Conservation (phyloP, 371 early-diverging fungal species). For the Mortierella sp. region DNA sequence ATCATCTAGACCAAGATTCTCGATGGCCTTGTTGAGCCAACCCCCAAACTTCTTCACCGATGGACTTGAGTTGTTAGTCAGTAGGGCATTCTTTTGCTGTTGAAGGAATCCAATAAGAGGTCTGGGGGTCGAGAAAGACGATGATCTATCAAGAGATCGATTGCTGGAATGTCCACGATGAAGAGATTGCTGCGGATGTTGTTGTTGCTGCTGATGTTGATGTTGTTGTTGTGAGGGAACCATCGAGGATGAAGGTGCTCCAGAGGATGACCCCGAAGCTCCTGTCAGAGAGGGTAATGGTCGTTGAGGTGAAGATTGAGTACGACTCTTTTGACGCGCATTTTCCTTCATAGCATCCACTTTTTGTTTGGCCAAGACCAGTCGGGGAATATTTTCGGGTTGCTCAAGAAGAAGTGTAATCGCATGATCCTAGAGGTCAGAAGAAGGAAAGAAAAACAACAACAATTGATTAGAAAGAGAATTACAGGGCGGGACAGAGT, state of each 20-base stretch:
- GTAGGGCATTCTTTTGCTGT: slow-evolving; percentile 69
- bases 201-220: too few species aligned
- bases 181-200: too few species aligned
- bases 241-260: neutral
- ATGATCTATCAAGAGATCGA: slow-evolving; percentile 32
- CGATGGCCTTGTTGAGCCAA: slow-evolving; percentile 80
- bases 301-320: slow-evolving; percentile 40
- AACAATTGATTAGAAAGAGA: neutral
- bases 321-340: slow-evolving; percentile 40
- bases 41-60: slow-evolving; percentile 73
- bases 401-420: slow-evolving; percentile 70
- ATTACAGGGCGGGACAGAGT: neutral
- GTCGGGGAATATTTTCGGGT: slow-evolving; percentile 61
- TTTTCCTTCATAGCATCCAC: slow-evolving; percentile 43
- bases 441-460: too few species aligned
- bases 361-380: slow-evolving; percentile 49
- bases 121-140: slow-evolving; percentile 35
- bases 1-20: slow-evolving; percentile 72
- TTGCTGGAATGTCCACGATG: slow-evolving; percentile 12
- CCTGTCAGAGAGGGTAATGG: slow-evolving; percentile 16
- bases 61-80: slow-evolving; percentile 61
- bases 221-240: slow-evolving; percentile 6
- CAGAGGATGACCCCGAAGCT: slow-evolving; percentile 4
- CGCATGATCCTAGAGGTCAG: slow-evolving; percentile 61
- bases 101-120: slow-evolving; percentile 59